Percentiles rank a stretch among this genome's conserved stretches.
Evolutionary conservation across 2,329 filamentous ascomycete genomes (phyloP).

Genomic region (Claviceps sp.): DNA sequence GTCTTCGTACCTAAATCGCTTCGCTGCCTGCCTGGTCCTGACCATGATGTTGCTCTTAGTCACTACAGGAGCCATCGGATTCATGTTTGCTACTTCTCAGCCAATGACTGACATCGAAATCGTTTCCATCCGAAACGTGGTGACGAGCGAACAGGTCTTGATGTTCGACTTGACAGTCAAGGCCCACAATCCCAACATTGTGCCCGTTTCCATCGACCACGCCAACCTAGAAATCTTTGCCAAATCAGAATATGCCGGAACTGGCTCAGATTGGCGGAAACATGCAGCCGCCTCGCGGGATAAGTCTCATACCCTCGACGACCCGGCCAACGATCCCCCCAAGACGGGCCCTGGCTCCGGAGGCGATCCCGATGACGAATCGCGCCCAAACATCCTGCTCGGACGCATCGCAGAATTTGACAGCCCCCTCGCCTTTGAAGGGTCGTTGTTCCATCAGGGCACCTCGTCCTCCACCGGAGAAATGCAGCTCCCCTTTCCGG

Average conservation of each 20-base stretch:
- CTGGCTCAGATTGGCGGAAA: slow-evolving; percentile 47
- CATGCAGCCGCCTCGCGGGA: slow-evolving; percentile 14
- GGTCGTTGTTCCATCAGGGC: slow-evolving; percentile 69
- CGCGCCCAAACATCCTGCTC: slow-evolving; percentile 70
- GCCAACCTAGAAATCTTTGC: slow-evolving; percentile 90
- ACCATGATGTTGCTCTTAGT: slow-evolving; percentile 69
- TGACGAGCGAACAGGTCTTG: slow-evolving; percentile 86
- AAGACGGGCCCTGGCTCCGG: slow-evolving; percentile 18
- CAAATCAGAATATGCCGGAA: slow-evolving; percentile 79
- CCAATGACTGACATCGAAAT: slow-evolving; percentile 70
- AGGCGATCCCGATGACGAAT: slow-evolving; percentile 49
- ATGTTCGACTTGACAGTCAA: slow-evolving; percentile 85
- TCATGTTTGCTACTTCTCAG: slow-evolving; percentile 85
- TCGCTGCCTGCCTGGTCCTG: slow-evolving; percentile 80
- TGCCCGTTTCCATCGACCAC: slow-evolving; percentile 72
- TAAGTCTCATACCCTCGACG: slow-evolving; percentile 16
- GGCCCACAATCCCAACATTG: slow-evolving; percentile 85
- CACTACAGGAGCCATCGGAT: slow-evolving; percentile 72
- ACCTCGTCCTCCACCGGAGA: slow-evolving; percentile 65
- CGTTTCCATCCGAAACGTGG: slow-evolving; percentile 71
- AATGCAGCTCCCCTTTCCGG: slow-evolving; percentile 68
- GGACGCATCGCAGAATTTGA: slow-evolving; percentile 80
- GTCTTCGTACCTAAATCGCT: slow-evolving; percentile 53
- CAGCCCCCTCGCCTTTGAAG: slow-evolving; percentile 77
- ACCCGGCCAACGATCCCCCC: slow-evolving; percentile 24